Percentiles rank a stretch among this genome's conserved stretches.
These are phyloP conservation scores for Solanum megistacrolobum DNA, from an alignment of 257 asterid genomes.

Conservation along the genomic window DNA sequence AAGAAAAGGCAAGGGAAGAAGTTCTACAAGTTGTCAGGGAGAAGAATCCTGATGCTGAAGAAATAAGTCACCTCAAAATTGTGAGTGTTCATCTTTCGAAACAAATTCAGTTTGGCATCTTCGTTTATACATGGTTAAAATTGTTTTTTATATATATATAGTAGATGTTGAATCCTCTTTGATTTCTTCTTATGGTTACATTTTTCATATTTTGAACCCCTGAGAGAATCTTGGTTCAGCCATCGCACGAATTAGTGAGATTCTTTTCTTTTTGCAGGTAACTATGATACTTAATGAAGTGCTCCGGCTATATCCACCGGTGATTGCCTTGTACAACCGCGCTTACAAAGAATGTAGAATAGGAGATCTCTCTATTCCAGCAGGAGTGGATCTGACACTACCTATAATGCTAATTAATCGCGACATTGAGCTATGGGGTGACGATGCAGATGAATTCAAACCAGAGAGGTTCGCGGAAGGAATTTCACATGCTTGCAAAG, in stretches of 20 bases:
- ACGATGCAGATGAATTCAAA: constrained; percentile 40
- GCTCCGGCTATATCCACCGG: constrained; percentile 44
- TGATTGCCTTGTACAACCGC: constrained; percentile 22
- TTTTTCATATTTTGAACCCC: neutral
- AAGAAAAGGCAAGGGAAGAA: constrained; percentile 45
- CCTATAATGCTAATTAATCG: constrained; percentile 34
- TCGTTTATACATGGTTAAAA: neutral
- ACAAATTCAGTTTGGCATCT: neutral
- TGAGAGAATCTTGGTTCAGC: neutral
- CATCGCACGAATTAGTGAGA: neutral
- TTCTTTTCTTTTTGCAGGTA: constrained; percentile 14
- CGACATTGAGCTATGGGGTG: constrained; percentile 48
- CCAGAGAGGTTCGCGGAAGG: constrained; percentile 43
- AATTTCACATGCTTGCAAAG: constrained; percentile 34
- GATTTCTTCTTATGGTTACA: neutral
- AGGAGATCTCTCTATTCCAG: constrained; percentile 25
- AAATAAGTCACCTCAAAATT: constrained; percentile 33
- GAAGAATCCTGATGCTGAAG: constrained; percentile 26
- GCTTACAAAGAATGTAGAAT: constrained; percentile 27
- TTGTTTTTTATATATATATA: neutral
- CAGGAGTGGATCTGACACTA: constrained; percentile 30
- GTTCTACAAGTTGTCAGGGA: constrained; percentile 20
- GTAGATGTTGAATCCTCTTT: neutral
- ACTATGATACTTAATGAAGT: constrained; percentile 46
- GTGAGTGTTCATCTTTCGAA: constrained; percentile 14